Conservation (phyloP, 2,329 filamentous ascomycete genomes). For the Coniella vitis region DNA sequence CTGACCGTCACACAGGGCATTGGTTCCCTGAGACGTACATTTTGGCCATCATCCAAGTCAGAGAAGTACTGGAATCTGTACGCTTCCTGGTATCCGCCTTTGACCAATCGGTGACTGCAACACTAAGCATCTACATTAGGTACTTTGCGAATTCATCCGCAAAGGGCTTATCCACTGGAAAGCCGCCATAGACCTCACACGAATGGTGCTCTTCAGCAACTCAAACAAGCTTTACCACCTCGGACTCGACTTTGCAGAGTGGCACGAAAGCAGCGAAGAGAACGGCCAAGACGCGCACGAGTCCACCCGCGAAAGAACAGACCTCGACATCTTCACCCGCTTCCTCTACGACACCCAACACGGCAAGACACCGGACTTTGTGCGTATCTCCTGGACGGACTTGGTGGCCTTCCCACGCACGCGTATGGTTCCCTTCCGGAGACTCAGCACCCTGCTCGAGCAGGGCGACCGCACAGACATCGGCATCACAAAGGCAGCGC, state of each 20-base stretch:
- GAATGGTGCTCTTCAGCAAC: constrained; percentile 68
- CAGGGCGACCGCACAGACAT: constrained; percentile 40
- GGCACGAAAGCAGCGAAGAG: constrained; percentile 21
- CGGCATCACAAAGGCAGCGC: constrained; percentile 56
- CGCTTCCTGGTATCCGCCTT: constrained; percentile 16
- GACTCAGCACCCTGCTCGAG: constrained; percentile 42
- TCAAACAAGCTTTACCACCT: constrained; percentile 70
- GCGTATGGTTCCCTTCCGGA: constrained; percentile 59
- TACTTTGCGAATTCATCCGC: constrained; percentile 61
- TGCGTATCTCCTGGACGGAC: constrained; percentile 73
- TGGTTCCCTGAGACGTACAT: constrained; percentile 74
- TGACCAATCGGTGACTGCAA: not conserved
- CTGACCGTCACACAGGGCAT: constrained; percentile 33
- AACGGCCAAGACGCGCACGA: constrained; percentile 4
- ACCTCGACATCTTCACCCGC: constrained; percentile 28
- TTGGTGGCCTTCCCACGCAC: constrained; percentile 63
- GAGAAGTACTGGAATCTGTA: constrained; percentile 62
- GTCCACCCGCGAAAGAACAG: constrained; percentile 21
- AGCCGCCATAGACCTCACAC: constrained; percentile 58
- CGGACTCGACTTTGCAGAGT: constrained; percentile 33
- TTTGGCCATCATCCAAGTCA: constrained; percentile 64
- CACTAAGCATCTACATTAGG: constrained; percentile 31
- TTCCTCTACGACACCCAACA: constrained; percentile 41
- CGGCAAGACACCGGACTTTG: constrained; percentile 45
- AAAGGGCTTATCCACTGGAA: constrained; percentile 52